These are phyloP conservation scores for Ophiostoma ips DNA, from an alignment of 2,329 filamentous ascomycete species.

Conservation along the genomic window DNA sequence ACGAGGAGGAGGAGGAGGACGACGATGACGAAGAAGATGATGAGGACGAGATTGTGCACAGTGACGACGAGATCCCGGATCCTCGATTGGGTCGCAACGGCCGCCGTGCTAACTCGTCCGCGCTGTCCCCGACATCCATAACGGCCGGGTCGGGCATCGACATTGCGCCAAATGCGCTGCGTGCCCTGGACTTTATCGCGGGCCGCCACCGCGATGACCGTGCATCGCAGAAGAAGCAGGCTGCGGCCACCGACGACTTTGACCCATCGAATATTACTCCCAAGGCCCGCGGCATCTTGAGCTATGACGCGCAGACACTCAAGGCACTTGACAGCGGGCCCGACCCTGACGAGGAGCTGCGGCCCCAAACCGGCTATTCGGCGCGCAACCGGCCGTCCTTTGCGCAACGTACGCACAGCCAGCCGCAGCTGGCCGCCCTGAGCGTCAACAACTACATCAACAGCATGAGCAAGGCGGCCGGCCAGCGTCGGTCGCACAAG, in stretches of 20 bases:
- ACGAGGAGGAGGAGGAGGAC: slow-evolving; percentile 11
- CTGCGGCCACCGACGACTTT: neutral
- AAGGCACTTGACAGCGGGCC: slow-evolving; percentile 19
- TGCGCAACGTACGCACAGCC: slow-evolving; percentile 33
- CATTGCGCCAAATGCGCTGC: slow-evolving; percentile 33
- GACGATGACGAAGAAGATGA: slow-evolving; percentile 8
- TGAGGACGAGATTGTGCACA: neutral
- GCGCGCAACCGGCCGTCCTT: slow-evolving; percentile 28
- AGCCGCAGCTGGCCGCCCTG: slow-evolving; percentile 32
- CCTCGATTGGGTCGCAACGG: neutral
- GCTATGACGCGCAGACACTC: slow-evolving; percentile 22
- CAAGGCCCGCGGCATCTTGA: slow-evolving; percentile 15
- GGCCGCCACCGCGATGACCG: slow-evolving; percentile 19
- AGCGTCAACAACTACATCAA: slow-evolving; percentile 17
- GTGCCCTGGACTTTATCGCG: slow-evolving; percentile 36
- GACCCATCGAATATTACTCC: neutral
- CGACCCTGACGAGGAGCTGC: neutral
- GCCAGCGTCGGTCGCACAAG: slow-evolving; percentile 7
- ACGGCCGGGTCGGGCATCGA: slow-evolving; percentile 6
- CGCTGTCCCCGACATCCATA: neutral
- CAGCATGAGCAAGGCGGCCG: neutral
- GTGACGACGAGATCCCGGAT: slow-evolving; percentile 10
- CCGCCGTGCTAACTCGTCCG: slow-evolving; percentile 1
- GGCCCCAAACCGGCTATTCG: slow-evolving; percentile 40
- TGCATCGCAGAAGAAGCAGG: neutral